These are phyloP conservation scores for Malus sieversii DNA, from an alignment of 306 rosid species.

Conservation along the genomic window DNA sequence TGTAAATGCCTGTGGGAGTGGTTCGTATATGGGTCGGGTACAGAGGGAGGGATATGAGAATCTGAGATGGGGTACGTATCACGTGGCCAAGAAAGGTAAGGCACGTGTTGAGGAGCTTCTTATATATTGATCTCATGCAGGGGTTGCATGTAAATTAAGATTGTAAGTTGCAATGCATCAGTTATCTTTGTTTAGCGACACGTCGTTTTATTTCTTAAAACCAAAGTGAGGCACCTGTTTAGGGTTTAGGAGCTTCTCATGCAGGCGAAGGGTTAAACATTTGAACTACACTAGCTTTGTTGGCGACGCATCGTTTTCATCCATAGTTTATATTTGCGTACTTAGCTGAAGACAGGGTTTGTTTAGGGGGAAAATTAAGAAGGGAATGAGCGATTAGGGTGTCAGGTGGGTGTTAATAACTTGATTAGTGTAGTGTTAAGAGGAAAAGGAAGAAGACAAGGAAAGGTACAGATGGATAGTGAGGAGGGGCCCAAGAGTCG, in stretches of 20 bases:
- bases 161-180: not conserved
- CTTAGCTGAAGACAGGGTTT: not conserved
- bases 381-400: not conserved
- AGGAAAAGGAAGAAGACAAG: constrained; percentile 21
- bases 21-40: not conserved
- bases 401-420: not conserved
- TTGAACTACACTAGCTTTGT: not conserved
- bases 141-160: not conserved
- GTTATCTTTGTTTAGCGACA: not conserved
- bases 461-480: constrained; percentile 33
- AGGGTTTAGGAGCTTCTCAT: not conserved
- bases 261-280: not conserved
- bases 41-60: too few relatives aligned
- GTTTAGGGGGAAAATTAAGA: not conserved
- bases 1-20: too few relatives aligned
- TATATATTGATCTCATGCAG: not conserved
- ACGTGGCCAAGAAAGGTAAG: not conserved
- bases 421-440: not conserved
- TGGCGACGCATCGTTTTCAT: not conserved
- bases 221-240: not conserved
- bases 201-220: not conserved
- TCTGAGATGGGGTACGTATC: not conserved
- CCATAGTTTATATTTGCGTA: not conserved
- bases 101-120: not conserved
- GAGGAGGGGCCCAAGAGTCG: constrained; percentile 11